Base-by-base conservation (phyloP, 768 basidiomycete species). In the Boletellus sp. region DNA sequence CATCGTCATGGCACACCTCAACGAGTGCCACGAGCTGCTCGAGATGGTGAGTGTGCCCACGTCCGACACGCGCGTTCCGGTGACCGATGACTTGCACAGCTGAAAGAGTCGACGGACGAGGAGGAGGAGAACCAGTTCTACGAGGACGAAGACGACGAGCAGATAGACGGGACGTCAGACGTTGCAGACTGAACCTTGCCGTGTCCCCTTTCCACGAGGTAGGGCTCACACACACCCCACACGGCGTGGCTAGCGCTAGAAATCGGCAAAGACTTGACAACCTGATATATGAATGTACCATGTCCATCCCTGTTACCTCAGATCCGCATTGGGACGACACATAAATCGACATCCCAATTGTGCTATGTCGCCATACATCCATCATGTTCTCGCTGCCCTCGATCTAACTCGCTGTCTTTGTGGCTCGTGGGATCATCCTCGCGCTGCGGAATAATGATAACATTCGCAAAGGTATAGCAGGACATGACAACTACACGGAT, bases 1-100 rank as follows among this genome's bases (percentile, higher is more conserved):
- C 13, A 92, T 95, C 58, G 79, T 98, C 46, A 93, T 93, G 78
- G 94, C 95, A 4, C 93, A 97, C 67, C 72, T 98, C 44, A 94
- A 87, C 55, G 95, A 98, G 69, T 95, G 94, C 51, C 95, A 98
- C 62, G 95, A 97, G 67, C 72, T 97, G 48, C 74, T 97, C 12
- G 93, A 94, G 71, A 95, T 97, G 93, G 90, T 90, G 56, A 35
- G 79, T 63, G 36, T 47, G 7, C 26, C 42, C 5, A 20, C 23
- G 16, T 19, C 32, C 32, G 16, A 22, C 2, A 45, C 9, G n/a
- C 19, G 4, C 19, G 19, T 39, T 12, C 17, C 12, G 33, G 23
- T n/a, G 16, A 42, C 35, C 44, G 32, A 45, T 24, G 22, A 3
- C 13, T 15, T 12, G 40, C 9, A 6, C 8, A 62, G 89, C 71